These are phyloP conservation scores for Erythrophleum fordii DNA, from an alignment of 306 rosid genomes.

Conservation along the genomic window DNA sequence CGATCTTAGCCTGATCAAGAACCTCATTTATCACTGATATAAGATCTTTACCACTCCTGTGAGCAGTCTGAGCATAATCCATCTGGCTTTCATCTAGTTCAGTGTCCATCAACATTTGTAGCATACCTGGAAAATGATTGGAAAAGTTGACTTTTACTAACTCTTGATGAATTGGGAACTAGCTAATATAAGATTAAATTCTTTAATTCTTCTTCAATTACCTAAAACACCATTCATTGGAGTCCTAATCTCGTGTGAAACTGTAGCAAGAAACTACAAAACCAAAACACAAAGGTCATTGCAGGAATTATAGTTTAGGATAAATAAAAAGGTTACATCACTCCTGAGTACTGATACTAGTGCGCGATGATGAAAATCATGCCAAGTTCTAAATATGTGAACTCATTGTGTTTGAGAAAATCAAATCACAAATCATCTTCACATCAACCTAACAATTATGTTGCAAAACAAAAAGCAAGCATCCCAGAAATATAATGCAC, in stretches of 20 bases:
- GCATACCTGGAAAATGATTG: slow-evolving; percentile 73
- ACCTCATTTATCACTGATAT: slow-evolving; percentile 92
- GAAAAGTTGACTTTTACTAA: slow-evolving; percentile 31
- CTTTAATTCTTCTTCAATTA: slow-evolving; percentile 29
- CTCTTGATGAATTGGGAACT: slow-evolving; percentile 12
- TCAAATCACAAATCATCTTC: not conserved
- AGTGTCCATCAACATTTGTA: slow-evolving; percentile 97
- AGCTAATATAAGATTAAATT: slow-evolving; percentile 30
- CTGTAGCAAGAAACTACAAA: slow-evolving; percentile 93
- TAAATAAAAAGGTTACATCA: slow-evolving; percentile 1
- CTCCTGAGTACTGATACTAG: not conserved
- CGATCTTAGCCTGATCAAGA: slow-evolving; percentile 96
- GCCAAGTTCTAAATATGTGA: slow-evolving; percentile 22
- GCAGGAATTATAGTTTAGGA: slow-evolving; percentile 7
- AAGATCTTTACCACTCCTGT: slow-evolving; percentile 81
- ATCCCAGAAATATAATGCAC: slow-evolving; percentile 47
- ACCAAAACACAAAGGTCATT: slow-evolving; percentile 28
- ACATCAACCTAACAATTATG: slow-evolving; percentile 6
- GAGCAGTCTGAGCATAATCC: slow-evolving; percentile 87
- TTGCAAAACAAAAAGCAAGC: slow-evolving; percentile 10
- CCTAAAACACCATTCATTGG: slow-evolving; percentile 99
- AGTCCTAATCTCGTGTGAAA: slow-evolving; percentile 98
- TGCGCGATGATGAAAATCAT: slow-evolving; percentile 15
- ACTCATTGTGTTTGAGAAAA: slow-evolving; percentile 25
- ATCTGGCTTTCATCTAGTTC: slow-evolving; percentile 79